Percentiles rank a stretch among this genome's conserved stretches.
Conservation (phyloP, 352 stramenopile species). For the Globisporangium canariense region DNA sequence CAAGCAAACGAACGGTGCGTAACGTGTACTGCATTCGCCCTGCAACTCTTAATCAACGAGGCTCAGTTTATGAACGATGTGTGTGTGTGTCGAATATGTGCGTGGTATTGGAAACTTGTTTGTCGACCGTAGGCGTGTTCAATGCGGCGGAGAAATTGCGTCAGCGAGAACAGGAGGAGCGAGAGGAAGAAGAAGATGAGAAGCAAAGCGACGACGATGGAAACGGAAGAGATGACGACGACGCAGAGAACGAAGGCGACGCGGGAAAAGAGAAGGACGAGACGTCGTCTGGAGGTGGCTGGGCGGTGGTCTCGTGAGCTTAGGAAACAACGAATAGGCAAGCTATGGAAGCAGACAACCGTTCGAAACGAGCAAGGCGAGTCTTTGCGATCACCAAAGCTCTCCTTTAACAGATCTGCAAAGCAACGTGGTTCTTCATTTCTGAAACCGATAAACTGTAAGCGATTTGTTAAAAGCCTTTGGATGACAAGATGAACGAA, state of each 20-base stretch:
- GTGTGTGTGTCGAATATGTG: background rate
- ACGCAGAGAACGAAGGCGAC: background rate
- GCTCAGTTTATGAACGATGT: too few species aligned
- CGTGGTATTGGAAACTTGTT: background rate
- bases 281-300: constrained; percentile 6
- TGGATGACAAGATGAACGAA: too few species aligned
- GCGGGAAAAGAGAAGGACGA: background rate
- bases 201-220: constrained; percentile 4
- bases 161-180: constrained; percentile 38
- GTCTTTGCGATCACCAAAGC: too few species aligned
- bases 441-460: too few species aligned
- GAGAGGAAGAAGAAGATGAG: constrained; percentile 13
- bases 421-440: too few species aligned
- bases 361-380: too few species aligned
- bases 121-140: constrained; percentile 59
- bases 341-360: too few species aligned
- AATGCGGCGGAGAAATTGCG: constrained; percentile 85
- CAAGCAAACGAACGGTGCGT: constrained; percentile 90
- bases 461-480: too few species aligned
- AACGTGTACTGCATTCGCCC: too few species aligned
- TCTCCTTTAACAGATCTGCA: too few species aligned
- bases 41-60: too few species aligned
- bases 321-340: too few species aligned
- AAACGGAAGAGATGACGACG: background rate
- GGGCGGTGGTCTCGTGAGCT: constrained; percentile 16